Conservation (phyloP, 2,329 filamentous ascomycete genomes). For the Fusarium musae region DNA sequence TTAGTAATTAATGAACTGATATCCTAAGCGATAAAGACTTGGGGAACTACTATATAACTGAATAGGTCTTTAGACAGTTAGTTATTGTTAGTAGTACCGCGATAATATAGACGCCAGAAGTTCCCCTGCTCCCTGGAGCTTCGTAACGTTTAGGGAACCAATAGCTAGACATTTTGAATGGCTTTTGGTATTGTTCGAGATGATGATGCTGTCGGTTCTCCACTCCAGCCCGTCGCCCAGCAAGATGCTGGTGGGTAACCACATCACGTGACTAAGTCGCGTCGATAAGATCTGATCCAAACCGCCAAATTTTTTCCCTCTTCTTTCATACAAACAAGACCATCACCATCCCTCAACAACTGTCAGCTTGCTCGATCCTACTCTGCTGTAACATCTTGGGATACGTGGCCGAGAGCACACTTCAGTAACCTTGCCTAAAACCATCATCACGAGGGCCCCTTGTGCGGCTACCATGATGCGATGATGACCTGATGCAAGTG, state of each 20-base stretch:
- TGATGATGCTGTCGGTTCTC: background rate
- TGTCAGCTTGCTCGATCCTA: slow-evolving; percentile 50
- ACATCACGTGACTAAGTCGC: slow-evolving; percentile 40
- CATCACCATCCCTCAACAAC: slow-evolving; percentile 55
- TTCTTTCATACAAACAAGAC: slow-evolving; percentile 54
- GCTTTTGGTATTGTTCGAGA: background rate
- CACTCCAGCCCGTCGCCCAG: background rate
- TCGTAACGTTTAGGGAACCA: background rate
- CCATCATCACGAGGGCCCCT: slow-evolving; percentile 76
- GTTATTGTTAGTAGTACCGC: background rate
- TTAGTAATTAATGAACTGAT: background rate
- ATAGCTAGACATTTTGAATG: background rate
- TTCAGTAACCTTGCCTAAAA: slow-evolving; percentile 70
- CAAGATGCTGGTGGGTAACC: background rate
- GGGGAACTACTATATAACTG: background rate
- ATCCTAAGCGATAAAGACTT: background rate
- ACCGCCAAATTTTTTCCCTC: slow-evolving; percentile 40
- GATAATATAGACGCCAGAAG: background rate
- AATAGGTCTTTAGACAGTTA: background rate
- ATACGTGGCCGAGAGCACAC: slow-evolving; percentile 68
- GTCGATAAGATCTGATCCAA: slow-evolving; percentile 29
- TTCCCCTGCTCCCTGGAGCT: background rate
- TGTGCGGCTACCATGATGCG: slow-evolving; percentile 72
- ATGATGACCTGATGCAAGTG: slow-evolving; percentile 75
- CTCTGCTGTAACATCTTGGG: slow-evolving; percentile 61